Percentiles rank a stretch among this genome's conserved stretches.
phyloP scores from a whole-genome alignment of 805 yeast genomes.

The Suhomyces pyralidae region DNA sequence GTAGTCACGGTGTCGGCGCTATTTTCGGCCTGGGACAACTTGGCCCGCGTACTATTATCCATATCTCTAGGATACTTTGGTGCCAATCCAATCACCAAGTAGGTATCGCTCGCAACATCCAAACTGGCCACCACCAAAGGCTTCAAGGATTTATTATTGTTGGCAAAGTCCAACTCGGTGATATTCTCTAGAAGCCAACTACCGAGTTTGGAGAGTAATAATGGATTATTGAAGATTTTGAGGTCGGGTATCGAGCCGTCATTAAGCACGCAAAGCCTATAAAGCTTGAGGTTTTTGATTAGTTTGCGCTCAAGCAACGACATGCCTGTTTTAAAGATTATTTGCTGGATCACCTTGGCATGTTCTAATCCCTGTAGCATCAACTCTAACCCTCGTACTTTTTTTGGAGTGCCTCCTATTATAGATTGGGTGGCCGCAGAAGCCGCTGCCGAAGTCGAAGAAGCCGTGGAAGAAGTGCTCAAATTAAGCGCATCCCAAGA shows the following conservation, averaged over 20 bases:
- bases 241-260: conserved; percentile 77
- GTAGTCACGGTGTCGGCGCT: conserved; percentile 43
- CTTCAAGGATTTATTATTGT: conserved; percentile 40
- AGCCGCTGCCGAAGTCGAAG: conserved; percentile 8
- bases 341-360: conserved; percentile 81
- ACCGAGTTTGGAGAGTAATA: conserved; percentile 79
- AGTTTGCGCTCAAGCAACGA: conserved; percentile 82
- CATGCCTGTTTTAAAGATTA: conserved; percentile 83
- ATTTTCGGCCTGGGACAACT: conserved; percentile 20
- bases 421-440: conserved; percentile 8
- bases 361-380: conserved; percentile 70
- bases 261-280: conserved; percentile 80
- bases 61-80: conserved; percentile 66
- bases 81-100: conserved; percentile 84
- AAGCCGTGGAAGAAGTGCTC: conserved; percentile 14
- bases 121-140: conserved; percentile 87
- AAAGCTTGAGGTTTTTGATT: conserved; percentile 74
- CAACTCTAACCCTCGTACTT: conserved; percentile 46
- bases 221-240: conserved; percentile 75
- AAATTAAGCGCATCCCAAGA: conserved; percentile 53
- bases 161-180: conserved; percentile 62
- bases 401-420: conserved; percentile 12
- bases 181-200: conserved; percentile 89
- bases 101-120: conserved; percentile 70
- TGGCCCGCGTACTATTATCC: conserved; percentile 34